Evolutionary conservation across 805 yeast species (phyloP), one percentile per base, ranked within the genome.

Genomic region (Metschnikowia reukaufii): DNA sequence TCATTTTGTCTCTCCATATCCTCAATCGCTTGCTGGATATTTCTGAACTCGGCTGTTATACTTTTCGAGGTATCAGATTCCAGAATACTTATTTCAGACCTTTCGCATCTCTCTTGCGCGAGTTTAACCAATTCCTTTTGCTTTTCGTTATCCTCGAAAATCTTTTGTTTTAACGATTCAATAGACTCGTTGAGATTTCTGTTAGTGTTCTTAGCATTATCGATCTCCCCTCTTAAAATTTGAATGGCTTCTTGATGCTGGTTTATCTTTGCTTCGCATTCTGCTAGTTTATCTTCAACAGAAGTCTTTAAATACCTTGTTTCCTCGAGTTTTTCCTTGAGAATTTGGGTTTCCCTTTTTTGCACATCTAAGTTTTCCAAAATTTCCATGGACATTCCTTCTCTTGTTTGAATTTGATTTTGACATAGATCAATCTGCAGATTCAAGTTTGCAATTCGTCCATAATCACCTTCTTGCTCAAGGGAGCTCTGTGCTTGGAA

Each of bases 1-100:
- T 86, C 88, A 12, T 82, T 62, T 19, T 67, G 64, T 35, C 65
- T 65, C 53, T 85, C 86, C 2, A 83, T 79, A 44, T 70, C 73
- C 40, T 72, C 66, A 15, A 86, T 74, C 17, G 74, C 73, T 29
- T 61, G 56, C 17, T 77, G 73, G 13, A 83, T 69, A 16, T 63
- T 67, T 19, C 65, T 68, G 42, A 81, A 72, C 56, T 82, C 84
- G 2, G 59, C 51, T 19, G 73, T 75, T 10, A 85, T 76, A 1
- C 74, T 69, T 5, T 79, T 79, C 13, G 69, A 63, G 1, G 77
- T 68, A 33, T 75, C 76, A 0, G 73, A 61, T 0, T 67, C 72
- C 4, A 63, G 48, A 1, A 73, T 52, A 3, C 62, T 62, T 0
- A 82, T 75, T 16, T 74, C 77, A 7, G 75, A 81, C 34, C 77